These are phyloP conservation scores for Phytophthora palmivora DNA, from an alignment of 352 stramenopile species.

Conservation along the genomic window DNA sequence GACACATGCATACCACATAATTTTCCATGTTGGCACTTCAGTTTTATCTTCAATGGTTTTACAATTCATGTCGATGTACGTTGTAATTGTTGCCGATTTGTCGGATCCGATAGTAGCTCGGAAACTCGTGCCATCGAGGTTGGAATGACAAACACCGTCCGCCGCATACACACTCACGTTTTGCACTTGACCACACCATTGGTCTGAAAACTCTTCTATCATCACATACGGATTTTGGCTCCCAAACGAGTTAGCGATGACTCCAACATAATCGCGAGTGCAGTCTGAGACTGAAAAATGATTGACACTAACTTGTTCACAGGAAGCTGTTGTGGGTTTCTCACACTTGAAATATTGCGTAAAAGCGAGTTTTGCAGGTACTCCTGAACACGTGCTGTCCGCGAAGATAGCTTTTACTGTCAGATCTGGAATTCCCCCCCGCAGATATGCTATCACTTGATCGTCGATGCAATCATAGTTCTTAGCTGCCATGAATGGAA, in stretches of 20 bases:
- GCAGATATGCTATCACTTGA: neutral
- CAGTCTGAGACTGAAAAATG: constrained; percentile 6
- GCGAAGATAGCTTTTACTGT: constrained; percentile 7
- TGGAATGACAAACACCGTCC: constrained; percentile 8
- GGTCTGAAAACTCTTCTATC: no score
- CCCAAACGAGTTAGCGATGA: neutral
- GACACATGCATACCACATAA: constrained; percentile 1
- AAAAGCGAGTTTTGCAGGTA: constrained; percentile 4
- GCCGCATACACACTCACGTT: constrained; percentile 5
- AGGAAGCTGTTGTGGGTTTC: neutral
- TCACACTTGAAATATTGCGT: constrained; percentile 11
- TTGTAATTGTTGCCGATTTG: constrained; percentile 3
- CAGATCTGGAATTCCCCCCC: neutral
- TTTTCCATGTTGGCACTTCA: neutral
- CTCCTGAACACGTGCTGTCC: constrained; percentile 1
- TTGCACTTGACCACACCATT: neutral
- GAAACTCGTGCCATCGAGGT: constrained; percentile 17
- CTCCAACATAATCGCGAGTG: neutral
- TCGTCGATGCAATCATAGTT: neutral
- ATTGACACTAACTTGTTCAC: neutral
- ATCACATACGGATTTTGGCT: constrained; percentile 1
- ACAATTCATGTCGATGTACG: constrained; percentile 2
- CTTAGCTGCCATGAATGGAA: neutral
- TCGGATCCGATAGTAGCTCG: neutral
- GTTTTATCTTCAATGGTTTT: neutral